phyloP scores from a whole-genome alignment of 768 basidiomycete genomes.

The Leccinellum albellum region DNA sequence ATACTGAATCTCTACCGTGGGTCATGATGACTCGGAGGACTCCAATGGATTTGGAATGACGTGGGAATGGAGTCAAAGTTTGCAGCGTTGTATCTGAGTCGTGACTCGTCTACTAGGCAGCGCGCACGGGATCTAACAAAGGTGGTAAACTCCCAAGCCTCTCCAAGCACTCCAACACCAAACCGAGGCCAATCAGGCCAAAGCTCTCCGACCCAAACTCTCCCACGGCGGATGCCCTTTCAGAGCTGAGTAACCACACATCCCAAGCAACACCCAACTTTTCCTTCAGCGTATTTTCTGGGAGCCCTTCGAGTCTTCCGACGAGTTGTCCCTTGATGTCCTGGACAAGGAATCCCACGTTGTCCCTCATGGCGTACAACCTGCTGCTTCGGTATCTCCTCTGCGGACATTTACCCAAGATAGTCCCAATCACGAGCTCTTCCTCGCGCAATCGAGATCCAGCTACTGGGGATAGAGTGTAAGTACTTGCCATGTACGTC shows the following conservation, averaged over 20 bases:
- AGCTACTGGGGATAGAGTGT: constrained; percentile 56
- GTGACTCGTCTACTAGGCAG: background rate
- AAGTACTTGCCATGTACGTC: constrained; percentile 64
- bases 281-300: constrained; percentile 29
- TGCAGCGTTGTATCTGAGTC: background rate
- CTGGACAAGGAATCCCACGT: constrained; percentile 48
- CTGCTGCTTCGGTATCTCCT: constrained; percentile 56
- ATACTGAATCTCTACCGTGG: constrained; percentile 12
- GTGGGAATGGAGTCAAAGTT: background rate
- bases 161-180: constrained; percentile 58
- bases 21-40: constrained; percentile 12
- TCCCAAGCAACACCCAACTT: constrained; percentile 56
- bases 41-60: background rate
- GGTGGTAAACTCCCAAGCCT: constrained; percentile 32
- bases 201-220: constrained; percentile 62
- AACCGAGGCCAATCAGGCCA: constrained; percentile 57
- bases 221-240: constrained; percentile 28
- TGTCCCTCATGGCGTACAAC: constrained; percentile 59
- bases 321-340: constrained; percentile 43
- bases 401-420: constrained; percentile 66
- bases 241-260: constrained; percentile 57
- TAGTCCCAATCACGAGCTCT: constrained; percentile 72
- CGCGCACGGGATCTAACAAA: constrained; percentile 4
- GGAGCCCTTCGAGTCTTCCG: constrained; percentile 23
- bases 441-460: constrained; percentile 61